Conservation (phyloP, 1,284 basidiomycete species). For the Entoloma clypeatum region DNA sequence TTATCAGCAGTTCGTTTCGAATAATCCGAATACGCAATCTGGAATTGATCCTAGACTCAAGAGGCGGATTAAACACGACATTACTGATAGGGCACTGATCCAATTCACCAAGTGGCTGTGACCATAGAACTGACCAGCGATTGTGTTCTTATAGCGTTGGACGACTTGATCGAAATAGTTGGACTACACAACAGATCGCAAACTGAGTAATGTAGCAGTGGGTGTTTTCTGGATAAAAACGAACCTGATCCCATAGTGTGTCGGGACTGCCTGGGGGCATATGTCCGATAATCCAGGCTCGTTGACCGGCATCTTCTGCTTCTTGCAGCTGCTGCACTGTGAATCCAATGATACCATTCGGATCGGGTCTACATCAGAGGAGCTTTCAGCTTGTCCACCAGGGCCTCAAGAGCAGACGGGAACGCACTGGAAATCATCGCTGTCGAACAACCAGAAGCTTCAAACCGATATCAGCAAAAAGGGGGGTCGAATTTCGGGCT, state of each 20-base stretch:
- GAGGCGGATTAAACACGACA: constrained; percentile 20
- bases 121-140: constrained; percentile 45
- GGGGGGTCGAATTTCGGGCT: constrained; percentile 7
- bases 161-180: constrained; percentile 57
- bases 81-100: no score
- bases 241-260: constrained; percentile 42
- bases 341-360: constrained; percentile 36
- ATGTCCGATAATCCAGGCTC: constrained; percentile 52
- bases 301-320: constrained; percentile 50
- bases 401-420: not conserved
- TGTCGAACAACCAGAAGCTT: constrained; percentile 53
- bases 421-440: constrained; percentile 38
- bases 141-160: constrained; percentile 53
- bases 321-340: constrained; percentile 48
- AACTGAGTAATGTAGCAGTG: not conserved
- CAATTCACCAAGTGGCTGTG: constrained; percentile 32
- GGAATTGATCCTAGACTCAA: constrained; percentile 47
- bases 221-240: not conserved
- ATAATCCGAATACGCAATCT: constrained; percentile 55
- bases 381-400: not conserved
- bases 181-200: constrained; percentile 32
- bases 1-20: constrained; percentile 42
- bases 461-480: not conserved
- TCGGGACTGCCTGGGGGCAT: constrained; percentile 48
- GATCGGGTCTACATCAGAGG: constrained; percentile 30